phyloP scores from a whole-genome alignment of 495 filamentous ascomycete species.

The Penicillium coffeae region DNA sequence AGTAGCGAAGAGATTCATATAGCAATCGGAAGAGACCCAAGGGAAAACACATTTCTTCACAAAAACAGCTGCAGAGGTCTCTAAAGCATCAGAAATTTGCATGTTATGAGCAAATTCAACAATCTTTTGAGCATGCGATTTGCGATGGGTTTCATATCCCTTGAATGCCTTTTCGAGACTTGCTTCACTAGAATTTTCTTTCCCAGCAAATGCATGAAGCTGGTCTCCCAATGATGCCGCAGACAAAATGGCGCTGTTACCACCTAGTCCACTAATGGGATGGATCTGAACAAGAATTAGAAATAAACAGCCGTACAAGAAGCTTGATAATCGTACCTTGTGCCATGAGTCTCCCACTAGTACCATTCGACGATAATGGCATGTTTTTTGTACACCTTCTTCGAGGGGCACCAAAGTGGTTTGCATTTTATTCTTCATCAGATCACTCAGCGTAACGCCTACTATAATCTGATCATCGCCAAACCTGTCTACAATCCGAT shows the following conservation, averaged over 20 bases:
- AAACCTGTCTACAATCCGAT: constrained; percentile 6
- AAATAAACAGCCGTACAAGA: background rate
- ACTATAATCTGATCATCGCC: constrained; percentile 21
- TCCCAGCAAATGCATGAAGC: constrained; percentile 7
- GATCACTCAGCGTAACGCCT: constrained; percentile 31
- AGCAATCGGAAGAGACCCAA: background rate
- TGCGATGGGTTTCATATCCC: constrained; percentile 1
- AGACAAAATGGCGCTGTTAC: constrained; percentile 36
- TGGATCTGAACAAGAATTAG: background rate
- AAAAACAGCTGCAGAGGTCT: constrained; percentile 1
- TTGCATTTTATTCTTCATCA: constrained; percentile 24
- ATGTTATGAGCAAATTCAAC: background rate
- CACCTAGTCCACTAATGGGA: constrained; percentile 32
- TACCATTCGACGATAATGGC: constrained; percentile 5
- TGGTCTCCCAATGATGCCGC: constrained; percentile 31
- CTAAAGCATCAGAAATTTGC: constrained; percentile 5
- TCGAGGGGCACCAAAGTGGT: background rate
- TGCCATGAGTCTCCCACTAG: constrained; percentile 9
- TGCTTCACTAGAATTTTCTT: background rate
- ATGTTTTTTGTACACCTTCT: constrained; percentile 2
- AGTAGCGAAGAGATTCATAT: background rate
- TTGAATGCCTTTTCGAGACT: constrained; percentile 2
- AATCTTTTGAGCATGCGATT: background rate
- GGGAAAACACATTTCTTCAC: background rate
- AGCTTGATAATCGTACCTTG: background rate